phyloP scores from a whole-genome alignment of 2,329 filamentous ascomycete genomes.

The Colletotrichum australisinense region DNA sequence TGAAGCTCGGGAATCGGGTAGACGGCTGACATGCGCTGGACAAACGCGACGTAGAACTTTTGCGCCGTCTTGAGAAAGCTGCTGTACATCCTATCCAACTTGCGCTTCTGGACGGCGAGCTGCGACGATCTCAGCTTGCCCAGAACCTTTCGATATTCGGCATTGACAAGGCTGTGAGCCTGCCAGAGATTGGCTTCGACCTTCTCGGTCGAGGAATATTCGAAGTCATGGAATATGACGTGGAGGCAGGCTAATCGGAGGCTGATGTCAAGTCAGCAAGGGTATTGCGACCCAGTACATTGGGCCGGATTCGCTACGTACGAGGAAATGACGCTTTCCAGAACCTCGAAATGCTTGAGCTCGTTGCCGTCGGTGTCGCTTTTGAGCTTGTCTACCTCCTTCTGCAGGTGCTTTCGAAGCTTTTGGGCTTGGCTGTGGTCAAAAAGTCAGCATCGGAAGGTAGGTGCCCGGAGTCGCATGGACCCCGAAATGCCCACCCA shows the following conservation, averaged over 20 bases:
- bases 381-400: constrained; percentile 56
- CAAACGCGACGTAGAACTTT: constrained; percentile 88
- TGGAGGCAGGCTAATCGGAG: constrained; percentile 79
- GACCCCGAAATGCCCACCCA: neutral
- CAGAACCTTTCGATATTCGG: constrained; percentile 79
- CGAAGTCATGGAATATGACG: constrained; percentile 78
- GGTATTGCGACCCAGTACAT: neutral
- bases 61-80: constrained; percentile 89
- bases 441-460: constrained; percentile 26
- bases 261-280: constrained; percentile 51
- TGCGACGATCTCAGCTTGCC: constrained; percentile 63
- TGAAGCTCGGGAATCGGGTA: constrained; percentile 66
- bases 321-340: constrained; percentile 57
- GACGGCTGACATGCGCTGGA: constrained; percentile 77
- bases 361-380: constrained; percentile 49
- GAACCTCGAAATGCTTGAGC: constrained; percentile 54
- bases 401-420: constrained; percentile 54
- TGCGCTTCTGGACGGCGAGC: constrained; percentile 74
- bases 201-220: constrained; percentile 70
- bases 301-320: constrained; percentile 42
- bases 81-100: constrained; percentile 83
- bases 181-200: constrained; percentile 83
- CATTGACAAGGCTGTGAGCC: constrained; percentile 81
- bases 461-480: neutral
- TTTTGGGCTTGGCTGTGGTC: constrained; percentile 54